These are phyloP conservation scores for Chlamydomonas eustigma DNA, from an alignment of 139 green algal species.

Conservation along the genomic window DNA sequence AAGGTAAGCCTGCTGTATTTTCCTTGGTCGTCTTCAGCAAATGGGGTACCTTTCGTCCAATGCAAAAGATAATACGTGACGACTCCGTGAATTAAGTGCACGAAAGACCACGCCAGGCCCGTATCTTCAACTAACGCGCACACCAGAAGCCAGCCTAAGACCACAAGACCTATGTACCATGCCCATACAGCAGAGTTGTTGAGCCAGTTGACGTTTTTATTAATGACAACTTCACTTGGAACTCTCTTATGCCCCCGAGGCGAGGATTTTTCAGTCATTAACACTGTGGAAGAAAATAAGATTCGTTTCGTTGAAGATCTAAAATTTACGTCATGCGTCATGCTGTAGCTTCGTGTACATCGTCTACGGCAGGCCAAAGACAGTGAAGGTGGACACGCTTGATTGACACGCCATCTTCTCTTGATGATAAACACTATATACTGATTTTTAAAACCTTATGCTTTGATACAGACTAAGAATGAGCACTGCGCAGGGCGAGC, in stretches of 20 bases:
- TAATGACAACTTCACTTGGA: conserved; percentile 45
- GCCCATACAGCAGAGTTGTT: conserved; percentile 61
- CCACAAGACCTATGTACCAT: conserved; percentile 60
- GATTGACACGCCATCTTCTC: too few species aligned
- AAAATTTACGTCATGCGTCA: too few species aligned
- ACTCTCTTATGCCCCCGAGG: background rate
- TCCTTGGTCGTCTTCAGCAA: conserved; percentile 67
- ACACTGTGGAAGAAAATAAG: too few species aligned
- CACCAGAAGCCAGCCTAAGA: conserved; percentile 66
- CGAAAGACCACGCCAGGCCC: conserved; percentile 84
- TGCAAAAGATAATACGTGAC: conserved; percentile 85
- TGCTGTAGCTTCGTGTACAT: too few species aligned
- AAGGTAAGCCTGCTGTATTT: conserved; percentile 84
- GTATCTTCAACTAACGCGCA: conserved; percentile 63
- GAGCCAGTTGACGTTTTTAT: conserved; percentile 80
- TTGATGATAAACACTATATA: too few species aligned
- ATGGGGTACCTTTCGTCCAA: conserved; percentile 80
- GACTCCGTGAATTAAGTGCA: conserved; percentile 76
- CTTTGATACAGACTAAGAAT: too few species aligned
- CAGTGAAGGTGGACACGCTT: too few species aligned
- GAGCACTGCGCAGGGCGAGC: conserved; percentile 31
- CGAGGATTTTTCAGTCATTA: background rate
- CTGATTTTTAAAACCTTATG: too few species aligned
- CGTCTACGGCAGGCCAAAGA: too few species aligned
- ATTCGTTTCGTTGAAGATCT: too few species aligned